These are phyloP conservation scores for Coemansia sp. DNA, from an alignment of 192 early-diverging fungal genomes.

Conservation along the genomic window DNA sequence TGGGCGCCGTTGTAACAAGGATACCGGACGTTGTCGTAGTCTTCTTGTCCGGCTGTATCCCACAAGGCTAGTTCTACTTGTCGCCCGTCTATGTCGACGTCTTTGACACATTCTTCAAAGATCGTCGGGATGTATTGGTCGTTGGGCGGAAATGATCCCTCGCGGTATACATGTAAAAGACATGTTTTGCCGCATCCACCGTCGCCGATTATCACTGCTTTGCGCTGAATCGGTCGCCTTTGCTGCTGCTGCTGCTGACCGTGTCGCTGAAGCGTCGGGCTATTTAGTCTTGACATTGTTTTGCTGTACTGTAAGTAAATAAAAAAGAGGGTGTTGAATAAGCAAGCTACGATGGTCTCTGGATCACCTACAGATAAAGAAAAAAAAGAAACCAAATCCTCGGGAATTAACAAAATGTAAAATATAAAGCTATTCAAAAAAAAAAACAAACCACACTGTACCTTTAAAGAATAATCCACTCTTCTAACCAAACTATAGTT, in stretches of 20 bases:
- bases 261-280: constrained; percentile 7
- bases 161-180: constrained; percentile 80
- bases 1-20: constrained; percentile 90
- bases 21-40: constrained; percentile 91
- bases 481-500: too few relatives aligned
- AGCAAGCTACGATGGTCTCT: too few relatives aligned
- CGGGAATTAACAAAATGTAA: too few relatives aligned
- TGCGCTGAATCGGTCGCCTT: constrained; percentile 46
- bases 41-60: constrained; percentile 97
- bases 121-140: constrained; percentile 82
- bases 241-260: constrained; percentile 8
- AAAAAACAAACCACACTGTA: too few relatives aligned
- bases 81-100: constrained; percentile 84
- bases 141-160: constrained; percentile 73
- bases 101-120: constrained; percentile 93
- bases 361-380: too few relatives aligned
- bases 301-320: too few relatives aligned
- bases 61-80: constrained; percentile 88
- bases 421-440: too few relatives aligned
- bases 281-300: constrained; percentile 2
- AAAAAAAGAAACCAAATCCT: too few relatives aligned
- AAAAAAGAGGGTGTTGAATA: too few relatives aligned
- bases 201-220: constrained; percentile 89
- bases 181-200: constrained; percentile 92
- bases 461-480: too few relatives aligned